Conservation (phyloP, 331 rosid species). For the Quercus phellos region DNA sequence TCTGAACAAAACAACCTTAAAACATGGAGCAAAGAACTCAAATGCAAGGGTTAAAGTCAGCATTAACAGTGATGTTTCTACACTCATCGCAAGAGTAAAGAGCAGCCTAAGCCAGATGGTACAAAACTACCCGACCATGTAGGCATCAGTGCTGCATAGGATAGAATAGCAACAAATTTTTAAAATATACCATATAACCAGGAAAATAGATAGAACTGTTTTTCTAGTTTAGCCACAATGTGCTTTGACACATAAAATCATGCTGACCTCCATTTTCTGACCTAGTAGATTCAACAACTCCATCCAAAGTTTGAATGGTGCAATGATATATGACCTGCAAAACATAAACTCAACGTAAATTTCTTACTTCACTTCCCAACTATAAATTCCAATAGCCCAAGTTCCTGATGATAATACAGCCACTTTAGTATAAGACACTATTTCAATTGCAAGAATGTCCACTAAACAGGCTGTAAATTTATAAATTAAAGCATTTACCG, state of each 20-base stretch:
- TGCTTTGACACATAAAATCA: slow-evolving; percentile 13
- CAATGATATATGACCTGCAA: slow-evolving; percentile 75
- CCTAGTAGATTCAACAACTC: slow-evolving; percentile 74
- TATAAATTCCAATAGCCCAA: background rate
- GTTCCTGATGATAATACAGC: background rate
- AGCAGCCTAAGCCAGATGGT: background rate
- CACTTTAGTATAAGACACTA: background rate
- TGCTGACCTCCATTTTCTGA: slow-evolving; percentile 70
- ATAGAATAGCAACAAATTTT: background rate
- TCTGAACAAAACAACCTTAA: background rate
- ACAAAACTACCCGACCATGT: background rate
- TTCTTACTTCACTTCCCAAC: background rate
- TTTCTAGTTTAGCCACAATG: background rate
- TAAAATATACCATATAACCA: background rate
- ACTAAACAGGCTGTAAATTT: background rate
- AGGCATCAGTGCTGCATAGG: background rate
- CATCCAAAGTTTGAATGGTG: slow-evolving; percentile 79
- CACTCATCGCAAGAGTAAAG: background rate
- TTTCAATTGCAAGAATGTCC: background rate
- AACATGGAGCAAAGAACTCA: background rate
- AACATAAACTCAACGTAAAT: slow-evolving; percentile 2
- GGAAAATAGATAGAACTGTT: background rate
- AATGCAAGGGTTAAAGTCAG: background rate
- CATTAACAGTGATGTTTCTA: background rate
- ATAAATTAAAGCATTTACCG: background rate